Percentiles rank a stretch among this genome's conserved stretches.
Evolutionary conservation across 2,329 filamentous ascomycete species (phyloP).

Genomic region (Trichoderma hamatum): DNA sequence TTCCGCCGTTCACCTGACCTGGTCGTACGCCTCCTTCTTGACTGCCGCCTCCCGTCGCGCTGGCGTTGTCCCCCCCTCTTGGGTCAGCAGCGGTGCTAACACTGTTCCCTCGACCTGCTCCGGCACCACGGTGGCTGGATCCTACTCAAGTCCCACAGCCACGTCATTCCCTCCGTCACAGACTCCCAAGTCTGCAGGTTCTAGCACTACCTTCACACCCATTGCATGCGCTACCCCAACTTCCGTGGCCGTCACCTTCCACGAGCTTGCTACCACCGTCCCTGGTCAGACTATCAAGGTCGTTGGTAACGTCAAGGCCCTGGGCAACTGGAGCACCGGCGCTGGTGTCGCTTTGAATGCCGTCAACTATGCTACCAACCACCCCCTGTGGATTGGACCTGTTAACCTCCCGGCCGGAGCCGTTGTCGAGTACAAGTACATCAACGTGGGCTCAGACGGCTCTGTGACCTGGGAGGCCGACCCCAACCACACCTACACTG

Average conservation of each 20-base stretch:
- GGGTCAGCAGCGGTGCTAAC: slow-evolving; percentile 52
- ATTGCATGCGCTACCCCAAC: slow-evolving; percentile 45
- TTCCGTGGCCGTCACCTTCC: slow-evolving; percentile 64
- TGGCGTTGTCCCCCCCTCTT: slow-evolving; percentile 58
- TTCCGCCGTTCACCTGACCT: slow-evolving; percentile 69
- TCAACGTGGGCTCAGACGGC: slow-evolving; percentile 59
- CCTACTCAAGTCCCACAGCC: slow-evolving; percentile 54
- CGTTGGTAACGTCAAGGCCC: slow-evolving; percentile 58
- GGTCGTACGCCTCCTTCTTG: slow-evolving; percentile 73
- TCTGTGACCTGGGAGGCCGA: slow-evolving; percentile 67
- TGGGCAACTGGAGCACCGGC: slow-evolving; percentile 65
- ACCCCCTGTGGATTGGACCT: slow-evolving; percentile 64
- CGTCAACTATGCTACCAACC: slow-evolving; percentile 57
- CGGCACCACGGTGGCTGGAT: slow-evolving; percentile 50
- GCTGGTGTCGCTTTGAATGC: slow-evolving; percentile 61
- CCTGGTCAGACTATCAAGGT: slow-evolving; percentile 69
- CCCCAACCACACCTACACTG: slow-evolving; percentile 48
- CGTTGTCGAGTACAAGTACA: slow-evolving; percentile 66
- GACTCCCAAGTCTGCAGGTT: slow-evolving; percentile 45
- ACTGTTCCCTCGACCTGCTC: slow-evolving; percentile 54
- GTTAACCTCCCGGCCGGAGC: slow-evolving; percentile 59
- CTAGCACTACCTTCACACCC: slow-evolving; percentile 38
- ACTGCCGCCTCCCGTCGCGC: slow-evolving; percentile 62
- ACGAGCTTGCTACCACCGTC: slow-evolving; percentile 58
- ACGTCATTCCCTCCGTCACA: slow-evolving; percentile 54